Base-by-base conservation (phyloP, 2,329 filamentous ascomycete genomes). In the Paraphaeosphaeria minitans region DNA sequence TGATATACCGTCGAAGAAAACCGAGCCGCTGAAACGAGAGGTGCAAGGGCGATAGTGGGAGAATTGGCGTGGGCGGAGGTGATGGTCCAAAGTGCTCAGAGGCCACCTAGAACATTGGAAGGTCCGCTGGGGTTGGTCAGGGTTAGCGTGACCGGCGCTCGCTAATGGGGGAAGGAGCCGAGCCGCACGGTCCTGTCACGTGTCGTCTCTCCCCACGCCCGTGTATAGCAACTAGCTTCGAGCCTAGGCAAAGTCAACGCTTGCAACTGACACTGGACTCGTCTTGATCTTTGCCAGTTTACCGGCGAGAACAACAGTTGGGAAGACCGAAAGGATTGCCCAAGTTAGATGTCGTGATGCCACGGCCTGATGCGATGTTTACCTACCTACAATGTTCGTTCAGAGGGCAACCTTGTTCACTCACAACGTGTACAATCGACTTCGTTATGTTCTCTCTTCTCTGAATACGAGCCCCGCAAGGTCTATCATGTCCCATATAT, bases 51-150 rank as follows among this genome's bases (percentile, higher is more conserved):
- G 54, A 55, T 55, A 27, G 35, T 37, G 50, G 47, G 52, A 59
- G 63, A 48, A 60, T 61, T 60, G 55, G 61, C 37, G 61, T 35
- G 31, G 47, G 9, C 39, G 29, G 19, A 21, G 21, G 52, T 61
- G 60, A 27, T 65, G 58, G 53, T 46, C 57, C 58, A 56, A 60
- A 45, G 41, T 45, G 51, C 41, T 46, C 51, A 45, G 62, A 73
- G 69, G 72, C 66, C 71, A 73, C 33, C 48, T 37, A 39, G 48
- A 39, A 39, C 48, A 39, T 39, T 51, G 35, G 48, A 41, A 41
- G 33, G 35, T 41, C 33, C 33, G 48, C 48, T 41, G 48, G 48
- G 48, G 48, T 51, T 29, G 33, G 48, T 39, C 48, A 51, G 35
- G 48, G 48, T 51, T 51, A 51, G 48, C 48, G 48, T n/a, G 48